A percentile compares a stretch with the other conserved stretches of the same genome.
Evolutionary conservation across 257 asterid genomes (phyloP).

Genomic region (Coffea canephora): DNA sequence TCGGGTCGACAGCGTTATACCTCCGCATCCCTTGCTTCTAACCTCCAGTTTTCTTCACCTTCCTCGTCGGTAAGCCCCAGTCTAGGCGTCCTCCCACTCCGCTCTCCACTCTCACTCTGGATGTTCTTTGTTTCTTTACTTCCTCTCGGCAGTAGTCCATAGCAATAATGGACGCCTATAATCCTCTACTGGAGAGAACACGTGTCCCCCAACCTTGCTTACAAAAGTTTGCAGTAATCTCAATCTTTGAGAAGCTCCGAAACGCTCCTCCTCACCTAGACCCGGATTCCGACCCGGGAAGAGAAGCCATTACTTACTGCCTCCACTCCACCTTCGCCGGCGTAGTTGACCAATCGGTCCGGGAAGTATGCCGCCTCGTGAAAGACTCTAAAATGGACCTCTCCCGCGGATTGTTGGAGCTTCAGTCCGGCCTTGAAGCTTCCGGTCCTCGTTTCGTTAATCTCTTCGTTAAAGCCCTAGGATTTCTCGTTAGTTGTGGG

Average conservation of each 20-base stretch:
- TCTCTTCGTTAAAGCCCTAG: constrained; percentile 62
- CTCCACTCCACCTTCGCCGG: constrained; percentile 70
- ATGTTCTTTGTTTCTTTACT: too few relatives aligned
- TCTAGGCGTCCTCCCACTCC: too few relatives aligned
- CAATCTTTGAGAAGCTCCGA: constrained; percentile 73
- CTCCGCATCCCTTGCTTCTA: too few relatives aligned
- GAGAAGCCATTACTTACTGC: constrained; percentile 66
- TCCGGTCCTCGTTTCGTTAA: constrained; percentile 41
- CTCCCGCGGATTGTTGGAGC: constrained; percentile 63
- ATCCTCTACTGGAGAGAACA: constrained; percentile 56
- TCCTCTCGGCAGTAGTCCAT: neutral
- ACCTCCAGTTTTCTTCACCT: neutral
- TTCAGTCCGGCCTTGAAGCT: constrained; percentile 86
- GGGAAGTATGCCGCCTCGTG: constrained; percentile 84
- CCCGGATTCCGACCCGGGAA: constrained; percentile 48
- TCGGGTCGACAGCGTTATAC: too few relatives aligned
- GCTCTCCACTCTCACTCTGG: too few relatives aligned
- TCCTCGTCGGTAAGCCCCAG: neutral
- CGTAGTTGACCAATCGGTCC: constrained; percentile 76
- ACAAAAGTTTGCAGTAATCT: constrained; percentile 74
- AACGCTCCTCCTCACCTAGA: constrained; percentile 49
- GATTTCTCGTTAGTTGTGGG: constrained; percentile 65
- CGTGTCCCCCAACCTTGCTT: constrained; percentile 84
- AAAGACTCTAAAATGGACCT: constrained; percentile 69
- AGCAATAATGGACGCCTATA: constrained; percentile 35